phyloP scores from a whole-genome alignment of 345 rosid species.

The Eucalyptus sideroxylon region DNA sequence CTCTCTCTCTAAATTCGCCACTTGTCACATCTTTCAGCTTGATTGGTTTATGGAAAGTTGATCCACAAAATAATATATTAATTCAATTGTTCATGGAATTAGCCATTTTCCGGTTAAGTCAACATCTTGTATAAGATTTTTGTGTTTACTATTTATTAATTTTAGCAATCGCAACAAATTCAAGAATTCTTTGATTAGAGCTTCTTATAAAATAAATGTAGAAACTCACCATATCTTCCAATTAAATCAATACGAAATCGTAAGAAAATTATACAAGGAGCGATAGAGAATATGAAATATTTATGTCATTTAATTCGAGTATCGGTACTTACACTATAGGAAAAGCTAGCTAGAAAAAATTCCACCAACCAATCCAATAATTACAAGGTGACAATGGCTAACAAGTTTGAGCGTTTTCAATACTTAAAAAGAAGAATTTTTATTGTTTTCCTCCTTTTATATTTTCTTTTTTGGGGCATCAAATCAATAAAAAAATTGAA shows the following conservation, averaged over 20 bases:
- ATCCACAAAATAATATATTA: too few relatives aligned
- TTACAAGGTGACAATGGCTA: background rate
- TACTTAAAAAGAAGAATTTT: background rate
- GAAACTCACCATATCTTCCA: background rate
- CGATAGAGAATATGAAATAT: too few relatives aligned
- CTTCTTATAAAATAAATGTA: background rate
- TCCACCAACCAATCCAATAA: background rate
- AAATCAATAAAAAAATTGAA: too few relatives aligned
- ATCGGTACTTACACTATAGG: fast-evolving
- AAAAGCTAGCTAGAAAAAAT: too few relatives aligned
- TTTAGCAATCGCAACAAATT: background rate
- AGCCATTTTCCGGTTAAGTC: background rate
- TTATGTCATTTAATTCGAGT: fast-evolving
- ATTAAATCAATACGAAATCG: background rate
- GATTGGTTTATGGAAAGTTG: too few relatives aligned
- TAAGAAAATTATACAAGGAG: fast-evolving
- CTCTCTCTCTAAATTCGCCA: too few relatives aligned
- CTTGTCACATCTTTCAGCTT: too few relatives aligned
- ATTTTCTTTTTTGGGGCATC: too few relatives aligned
- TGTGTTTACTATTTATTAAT: too few relatives aligned
- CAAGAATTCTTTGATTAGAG: background rate
- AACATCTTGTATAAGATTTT: background rate
- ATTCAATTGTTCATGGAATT: too few relatives aligned
- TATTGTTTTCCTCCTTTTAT: too few relatives aligned
- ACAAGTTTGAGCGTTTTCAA: background rate